Evolutionary conservation across 345 rosid species (phyloP).

Genomic region (Moricandia arvensis): DNA sequence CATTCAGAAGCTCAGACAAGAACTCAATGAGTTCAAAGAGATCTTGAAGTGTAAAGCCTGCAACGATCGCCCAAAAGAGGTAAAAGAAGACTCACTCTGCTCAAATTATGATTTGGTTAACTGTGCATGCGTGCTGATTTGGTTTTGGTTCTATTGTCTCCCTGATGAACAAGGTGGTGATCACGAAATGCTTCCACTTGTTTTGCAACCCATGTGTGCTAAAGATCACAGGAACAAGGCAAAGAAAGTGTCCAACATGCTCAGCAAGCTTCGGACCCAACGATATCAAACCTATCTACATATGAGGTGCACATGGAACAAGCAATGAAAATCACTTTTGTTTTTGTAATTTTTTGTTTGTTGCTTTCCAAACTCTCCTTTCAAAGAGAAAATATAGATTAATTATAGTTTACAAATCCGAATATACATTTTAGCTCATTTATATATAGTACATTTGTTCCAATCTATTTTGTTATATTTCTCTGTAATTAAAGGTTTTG

Average conservation of each 20-base stretch:
- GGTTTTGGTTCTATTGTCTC: background rate
- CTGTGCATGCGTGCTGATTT: background rate
- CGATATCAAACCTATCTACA: constrained; percentile 94
- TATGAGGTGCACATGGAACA: constrained; percentile 39
- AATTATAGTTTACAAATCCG: background rate
- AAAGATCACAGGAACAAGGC: constrained; percentile 67
- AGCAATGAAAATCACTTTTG: background rate
- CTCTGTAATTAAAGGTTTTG: background rate
- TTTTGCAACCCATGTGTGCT: constrained; percentile 89
- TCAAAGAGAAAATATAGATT: background rate
- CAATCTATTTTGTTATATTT: background rate
- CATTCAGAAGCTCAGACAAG: constrained; percentile 71
- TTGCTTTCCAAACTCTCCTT: constrained; percentile 3
- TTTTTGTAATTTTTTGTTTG: background rate
- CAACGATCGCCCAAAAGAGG: constrained; percentile 88
- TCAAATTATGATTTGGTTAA: background rate
- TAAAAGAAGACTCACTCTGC: constrained; percentile 24
- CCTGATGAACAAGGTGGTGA: constrained; percentile 67
- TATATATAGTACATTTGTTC: background rate
- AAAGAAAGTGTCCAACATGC: constrained; percentile 86
- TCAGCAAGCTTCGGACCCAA: constrained; percentile 79
- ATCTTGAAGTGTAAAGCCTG: constrained; percentile 90
- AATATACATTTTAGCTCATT: background rate
- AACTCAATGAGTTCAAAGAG: constrained; percentile 83
- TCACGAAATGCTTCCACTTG: constrained; percentile 93